Percentiles rank a stretch among this genome's conserved stretches.
phyloP scores from a whole-genome alignment of 225 moss, liverwort and hornwort species.

The Neckera pumila region DNA sequence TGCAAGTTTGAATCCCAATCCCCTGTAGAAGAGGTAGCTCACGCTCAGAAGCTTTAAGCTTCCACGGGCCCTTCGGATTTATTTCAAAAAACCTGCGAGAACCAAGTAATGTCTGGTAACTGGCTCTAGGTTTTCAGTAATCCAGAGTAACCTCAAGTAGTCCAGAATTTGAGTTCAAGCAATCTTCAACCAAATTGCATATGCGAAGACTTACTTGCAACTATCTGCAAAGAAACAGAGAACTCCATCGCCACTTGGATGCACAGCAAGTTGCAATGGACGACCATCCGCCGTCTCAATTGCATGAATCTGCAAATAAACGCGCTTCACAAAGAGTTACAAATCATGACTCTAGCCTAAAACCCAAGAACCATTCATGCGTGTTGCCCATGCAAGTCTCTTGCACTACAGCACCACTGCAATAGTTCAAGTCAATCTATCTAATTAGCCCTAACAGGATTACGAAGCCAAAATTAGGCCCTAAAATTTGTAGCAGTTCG shows the following conservation, averaged over 20 bases:
- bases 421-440: background rate
- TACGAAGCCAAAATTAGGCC: background rate
- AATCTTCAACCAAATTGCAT: background rate
- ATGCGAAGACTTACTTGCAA: slow-evolving; percentile 47
- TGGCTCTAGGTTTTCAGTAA: background rate
- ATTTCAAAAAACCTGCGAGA: slow-evolving; percentile 47
- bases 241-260: slow-evolving; percentile 78
- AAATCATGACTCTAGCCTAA: background rate
- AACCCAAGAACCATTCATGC: background rate
- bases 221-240: slow-evolving; percentile 49
- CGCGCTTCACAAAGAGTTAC: background rate
- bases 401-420: background rate
- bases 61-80: slow-evolving; percentile 22
- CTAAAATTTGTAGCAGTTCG: background rate
- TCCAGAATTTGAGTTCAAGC: background rate
- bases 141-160: background rate
- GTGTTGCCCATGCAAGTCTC: background rate
- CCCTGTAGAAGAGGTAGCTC: slow-evolving; percentile 47
- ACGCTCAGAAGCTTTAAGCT: slow-evolving; percentile 48
- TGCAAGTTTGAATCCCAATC: slow-evolving; percentile 50
- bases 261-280: slow-evolving; percentile 65
- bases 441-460: background rate
- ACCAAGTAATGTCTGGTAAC: background rate
- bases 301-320: slow-evolving; percentile 27
- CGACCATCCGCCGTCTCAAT: slow-evolving; percentile 40